Conservation (phyloP, 2,329 filamentous ascomycete species). For the Aspergillus thermomutatus region DNA sequence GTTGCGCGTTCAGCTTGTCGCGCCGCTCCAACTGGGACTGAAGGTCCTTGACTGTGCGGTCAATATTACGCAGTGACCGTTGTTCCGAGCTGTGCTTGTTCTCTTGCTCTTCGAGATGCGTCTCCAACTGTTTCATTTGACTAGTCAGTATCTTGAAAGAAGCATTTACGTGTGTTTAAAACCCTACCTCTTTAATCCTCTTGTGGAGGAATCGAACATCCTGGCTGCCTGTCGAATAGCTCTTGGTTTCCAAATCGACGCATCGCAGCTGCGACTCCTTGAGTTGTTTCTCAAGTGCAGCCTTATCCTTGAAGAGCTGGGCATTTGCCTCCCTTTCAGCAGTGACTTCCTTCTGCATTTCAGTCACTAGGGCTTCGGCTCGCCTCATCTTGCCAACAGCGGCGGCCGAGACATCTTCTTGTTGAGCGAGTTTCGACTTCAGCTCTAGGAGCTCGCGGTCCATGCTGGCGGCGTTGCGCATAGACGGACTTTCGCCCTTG, state of each 20-base stretch:
- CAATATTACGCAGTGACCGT: constrained; percentile 84
- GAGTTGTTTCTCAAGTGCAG: constrained; percentile 78
- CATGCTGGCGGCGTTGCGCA: constrained; percentile 83
- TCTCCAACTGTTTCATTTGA: constrained; percentile 65
- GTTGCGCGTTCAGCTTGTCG: constrained; percentile 78
- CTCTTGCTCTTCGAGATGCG: constrained; percentile 79
- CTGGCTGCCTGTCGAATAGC: constrained; percentile 89
- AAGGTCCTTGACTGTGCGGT: constrained; percentile 89
- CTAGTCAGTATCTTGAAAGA: constrained; percentile 17
- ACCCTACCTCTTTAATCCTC: constrained; percentile 84
- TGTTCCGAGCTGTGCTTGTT: constrained; percentile 74
- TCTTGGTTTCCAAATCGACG: constrained; percentile 94
- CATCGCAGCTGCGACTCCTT: constrained; percentile 88
- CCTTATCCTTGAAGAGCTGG: constrained; percentile 85
- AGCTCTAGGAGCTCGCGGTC: constrained; percentile 88
- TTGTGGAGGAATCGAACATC: constrained; percentile 94
- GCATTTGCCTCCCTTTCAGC: constrained; percentile 78
- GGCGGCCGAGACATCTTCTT: constrained; percentile 87
- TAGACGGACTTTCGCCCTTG: constrained; percentile 77
- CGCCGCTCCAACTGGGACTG: constrained; percentile 89
- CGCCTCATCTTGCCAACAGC: constrained; percentile 97
- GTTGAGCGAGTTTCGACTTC: constrained; percentile 82
- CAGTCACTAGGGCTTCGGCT: constrained; percentile 78
- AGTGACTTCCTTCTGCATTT: constrained; percentile 90
- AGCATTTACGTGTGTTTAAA: neutral